Evolutionary conservation across 352 stramenopile genomes (phyloP), one percentile per base, ranked within the genome.

Genomic region (Phytophthora agathidicida): DNA sequence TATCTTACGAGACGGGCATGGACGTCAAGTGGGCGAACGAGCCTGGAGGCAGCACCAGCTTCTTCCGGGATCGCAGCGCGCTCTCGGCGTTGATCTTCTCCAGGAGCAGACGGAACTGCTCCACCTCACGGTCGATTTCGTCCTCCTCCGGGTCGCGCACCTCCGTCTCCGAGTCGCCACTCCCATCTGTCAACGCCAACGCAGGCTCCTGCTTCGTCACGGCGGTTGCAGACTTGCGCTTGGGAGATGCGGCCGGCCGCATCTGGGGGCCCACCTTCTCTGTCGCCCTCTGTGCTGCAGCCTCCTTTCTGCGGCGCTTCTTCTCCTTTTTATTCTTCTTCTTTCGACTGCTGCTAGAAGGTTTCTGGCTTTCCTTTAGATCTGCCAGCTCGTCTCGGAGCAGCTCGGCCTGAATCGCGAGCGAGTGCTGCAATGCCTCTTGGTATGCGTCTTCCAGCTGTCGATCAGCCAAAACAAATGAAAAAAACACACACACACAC

Each of bases 271-370:
- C 51, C 37, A 50, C 49, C 28, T 52, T 59, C 26, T 75, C 52
- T 22, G 60, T 57, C 14, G 65, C 45, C 27, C 71, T 74, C 47
- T 65, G 57, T 9, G 64, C 64, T 20, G 74, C 70, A 11, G 72
- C 62, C 35, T 86, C 75, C 51, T 89, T 86, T 38, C 77, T 81
- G 50, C 85, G 83, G 42, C 85, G 85, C 63, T 89, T 91, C 46
- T 88, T 82, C 47, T 90, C 84, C 52, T 84, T 77, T 59, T 87
- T 90, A 56, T 82, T 89, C 56, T 90, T 92, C 62, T 90, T 92
- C 51, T 74, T 88, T 28, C 61, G 73, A 48, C 65, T 85, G 45
- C 48, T 75, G 9, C 46, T 52, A 13, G 66, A 63, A 27, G 75
- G 72, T 50, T 89, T 83, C 45, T 87, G 69, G 58, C 73, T 86